These are phyloP conservation scores for Emergomyces pasteurianus DNA, from an alignment of 2,329 filamentous ascomycete species.

Conservation along the genomic window DNA sequence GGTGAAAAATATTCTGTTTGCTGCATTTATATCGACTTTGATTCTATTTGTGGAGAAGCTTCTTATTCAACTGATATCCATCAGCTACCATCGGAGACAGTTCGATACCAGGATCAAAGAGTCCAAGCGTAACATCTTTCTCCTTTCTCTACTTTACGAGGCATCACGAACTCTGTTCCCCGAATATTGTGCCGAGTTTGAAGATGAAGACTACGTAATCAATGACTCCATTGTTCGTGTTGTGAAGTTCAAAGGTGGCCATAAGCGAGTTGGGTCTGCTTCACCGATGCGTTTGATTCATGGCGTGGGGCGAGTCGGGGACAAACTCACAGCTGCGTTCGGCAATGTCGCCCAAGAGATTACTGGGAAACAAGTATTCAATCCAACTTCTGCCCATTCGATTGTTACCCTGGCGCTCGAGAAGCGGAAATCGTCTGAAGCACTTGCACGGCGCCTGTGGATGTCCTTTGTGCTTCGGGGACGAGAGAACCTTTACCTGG, in stretches of 20 bases:
- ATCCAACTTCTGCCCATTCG: constrained; percentile 79
- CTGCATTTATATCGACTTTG: constrained; percentile 43
- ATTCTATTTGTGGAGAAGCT: constrained; percentile 48
- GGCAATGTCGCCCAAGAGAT: constrained; percentile 91
- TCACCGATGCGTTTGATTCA: constrained; percentile 69
- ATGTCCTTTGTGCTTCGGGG: constrained; percentile 96
- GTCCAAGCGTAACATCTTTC: constrained; percentile 73
- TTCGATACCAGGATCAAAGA: constrained; percentile 64
- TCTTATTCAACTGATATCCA: constrained; percentile 53
- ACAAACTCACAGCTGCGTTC: constrained; percentile 86
- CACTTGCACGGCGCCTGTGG: constrained; percentile 89
- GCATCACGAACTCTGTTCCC: constrained; percentile 82
- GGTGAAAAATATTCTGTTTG: constrained; percentile 48
- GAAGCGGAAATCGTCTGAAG: constrained; percentile 71
- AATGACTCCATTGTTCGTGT: constrained; percentile 64
- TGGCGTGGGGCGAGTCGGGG: constrained; percentile 63
- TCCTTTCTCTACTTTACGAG: constrained; percentile 78
- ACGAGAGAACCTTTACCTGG: constrained; percentile 61
- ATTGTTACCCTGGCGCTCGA: constrained; percentile 83
- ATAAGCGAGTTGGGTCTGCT: constrained; percentile 47
- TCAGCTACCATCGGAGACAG: constrained; percentile 57
- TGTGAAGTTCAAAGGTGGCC: constrained; percentile 38
- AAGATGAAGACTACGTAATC: constrained; percentile 84
- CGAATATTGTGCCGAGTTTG: constrained; percentile 81
- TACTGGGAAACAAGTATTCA: constrained; percentile 90